These are phyloP conservation scores for Solanum hybrid DNA, from an alignment of 305 asterid species.

Conservation along the genomic window DNA sequence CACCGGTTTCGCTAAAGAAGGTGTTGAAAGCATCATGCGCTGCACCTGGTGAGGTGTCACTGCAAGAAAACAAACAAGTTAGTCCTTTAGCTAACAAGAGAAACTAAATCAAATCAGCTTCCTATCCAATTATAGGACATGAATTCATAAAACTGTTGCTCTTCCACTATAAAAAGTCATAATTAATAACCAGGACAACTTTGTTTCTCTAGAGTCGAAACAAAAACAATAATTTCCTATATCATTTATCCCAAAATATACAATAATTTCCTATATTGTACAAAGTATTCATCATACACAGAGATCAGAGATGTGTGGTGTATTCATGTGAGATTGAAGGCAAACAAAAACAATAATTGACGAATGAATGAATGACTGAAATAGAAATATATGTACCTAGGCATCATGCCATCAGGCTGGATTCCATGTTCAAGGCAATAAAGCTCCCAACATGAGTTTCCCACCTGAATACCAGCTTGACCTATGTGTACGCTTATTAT, in stretches of 20 bases:
- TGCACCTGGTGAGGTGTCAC: conserved; percentile 37
- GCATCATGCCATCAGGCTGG: conserved; percentile 73
- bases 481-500: conserved; percentile 66
- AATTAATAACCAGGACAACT: background rate
- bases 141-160: background rate
- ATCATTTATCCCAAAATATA: background rate
- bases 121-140: background rate
- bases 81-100: background rate
- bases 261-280: background rate
- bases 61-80: conserved; percentile 12
- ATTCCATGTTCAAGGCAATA: conserved; percentile 76
- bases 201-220: background rate
- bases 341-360: background rate
- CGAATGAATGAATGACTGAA: background rate
- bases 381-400: conserved; percentile 30
- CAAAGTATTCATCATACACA: background rate
- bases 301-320: background rate
- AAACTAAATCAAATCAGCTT: background rate
- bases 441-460: conserved; percentile 79
- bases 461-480: conserved; percentile 79
- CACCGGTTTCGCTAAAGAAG: conserved; percentile 59
- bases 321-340: background rate
- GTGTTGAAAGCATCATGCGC: conserved; percentile 71
- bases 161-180: background rate
- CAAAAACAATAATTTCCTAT: background rate